These are phyloP conservation scores for Cryptococcus wingfieldii DNA, from an alignment of 1,284 basidiomycete species.

Conservation along the genomic window DNA sequence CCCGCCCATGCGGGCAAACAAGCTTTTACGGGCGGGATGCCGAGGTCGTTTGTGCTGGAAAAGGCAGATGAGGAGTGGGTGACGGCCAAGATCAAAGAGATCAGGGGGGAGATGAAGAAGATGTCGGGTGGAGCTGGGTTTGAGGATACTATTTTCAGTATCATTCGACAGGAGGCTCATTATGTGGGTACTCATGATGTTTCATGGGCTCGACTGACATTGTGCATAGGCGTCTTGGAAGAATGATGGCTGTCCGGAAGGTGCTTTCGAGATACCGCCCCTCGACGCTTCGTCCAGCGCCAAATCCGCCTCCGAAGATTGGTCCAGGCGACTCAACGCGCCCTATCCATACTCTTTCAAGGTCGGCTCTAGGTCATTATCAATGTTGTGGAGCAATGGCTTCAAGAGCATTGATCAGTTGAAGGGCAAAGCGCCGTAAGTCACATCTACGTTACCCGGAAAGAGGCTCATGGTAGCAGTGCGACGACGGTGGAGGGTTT, in stretches of 20 bases:
- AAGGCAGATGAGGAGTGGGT: constrained; percentile 34
- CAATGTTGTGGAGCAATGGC: constrained; percentile 30
- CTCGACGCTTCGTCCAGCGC: constrained; percentile 7
- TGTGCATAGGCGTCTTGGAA: constrained; percentile 42
- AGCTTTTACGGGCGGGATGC: constrained; percentile 43
- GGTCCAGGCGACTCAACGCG: constrained; percentile 25
- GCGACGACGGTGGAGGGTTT: constrained; percentile 18
- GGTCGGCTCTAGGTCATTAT: constrained; percentile 38
- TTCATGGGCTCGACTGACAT: not conserved
- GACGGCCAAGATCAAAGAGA: constrained; percentile 20
- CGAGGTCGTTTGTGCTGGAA: constrained; percentile 40
- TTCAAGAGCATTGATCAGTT: constrained; percentile 36
- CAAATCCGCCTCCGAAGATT: constrained; percentile 15
- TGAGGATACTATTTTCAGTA: constrained; percentile 32
- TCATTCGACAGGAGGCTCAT: constrained; percentile 38
- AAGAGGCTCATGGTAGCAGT: constrained; percentile 7
- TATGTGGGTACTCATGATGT: constrained; percentile 26
- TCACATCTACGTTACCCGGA: not conserved
- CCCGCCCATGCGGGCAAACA: constrained; percentile 37
- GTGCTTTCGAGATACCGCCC: constrained; percentile 34
- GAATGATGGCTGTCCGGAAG: constrained; percentile 42
- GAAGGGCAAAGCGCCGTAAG: constrained; percentile 26
- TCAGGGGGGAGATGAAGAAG: constrained; percentile 34
- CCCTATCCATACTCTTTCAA: constrained; percentile 25
- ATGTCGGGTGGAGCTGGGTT: constrained; percentile 38